phyloP scores from a whole-genome alignment of 2,329 filamentous ascomycete species.

The Fusarium sp. region DNA sequence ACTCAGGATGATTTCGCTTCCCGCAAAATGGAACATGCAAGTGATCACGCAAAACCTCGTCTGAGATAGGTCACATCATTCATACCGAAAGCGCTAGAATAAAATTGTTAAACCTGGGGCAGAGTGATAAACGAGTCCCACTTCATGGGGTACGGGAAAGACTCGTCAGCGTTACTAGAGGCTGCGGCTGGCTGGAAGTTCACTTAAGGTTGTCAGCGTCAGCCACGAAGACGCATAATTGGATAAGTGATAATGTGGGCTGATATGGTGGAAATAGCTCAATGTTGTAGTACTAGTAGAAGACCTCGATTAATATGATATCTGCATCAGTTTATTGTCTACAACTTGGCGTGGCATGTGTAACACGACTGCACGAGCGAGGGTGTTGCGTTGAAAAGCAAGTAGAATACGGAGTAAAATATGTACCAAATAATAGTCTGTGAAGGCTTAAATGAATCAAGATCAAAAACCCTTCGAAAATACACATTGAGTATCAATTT shows the following conservation, averaged over 20 bases:
- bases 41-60: neutral
- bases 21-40: neutral
- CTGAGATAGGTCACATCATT: slow-evolving; percentile 2
- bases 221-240: slow-evolving; percentile 26
- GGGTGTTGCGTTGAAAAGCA: neutral
- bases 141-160: slow-evolving; percentile 29
- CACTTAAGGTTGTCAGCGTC: slow-evolving; percentile 7
- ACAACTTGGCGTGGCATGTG: slow-evolving; percentile 1
- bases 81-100: neutral
- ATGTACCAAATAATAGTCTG: too few relatives aligned
- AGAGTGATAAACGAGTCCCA: slow-evolving; percentile 17
- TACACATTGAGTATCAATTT: neutral
- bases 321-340: neutral
- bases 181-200: slow-evolving; percentile 23
- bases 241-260: slow-evolving; percentile 5
- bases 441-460: neutral
- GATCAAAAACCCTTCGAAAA: neutral
- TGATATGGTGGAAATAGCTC: neutral
- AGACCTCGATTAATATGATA: neutral
- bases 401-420: neutral
- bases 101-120: neutral
- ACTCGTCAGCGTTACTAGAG: slow-evolving; percentile 39
- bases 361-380: slow-evolving; percentile 12
- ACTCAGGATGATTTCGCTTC: neutral
- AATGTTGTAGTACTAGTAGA: neutral